Evolutionary conservation across 2,329 filamentous ascomycete species (phyloP), one percentile per base, ranked within the genome.

Genomic region (Massarina eburnea): DNA sequence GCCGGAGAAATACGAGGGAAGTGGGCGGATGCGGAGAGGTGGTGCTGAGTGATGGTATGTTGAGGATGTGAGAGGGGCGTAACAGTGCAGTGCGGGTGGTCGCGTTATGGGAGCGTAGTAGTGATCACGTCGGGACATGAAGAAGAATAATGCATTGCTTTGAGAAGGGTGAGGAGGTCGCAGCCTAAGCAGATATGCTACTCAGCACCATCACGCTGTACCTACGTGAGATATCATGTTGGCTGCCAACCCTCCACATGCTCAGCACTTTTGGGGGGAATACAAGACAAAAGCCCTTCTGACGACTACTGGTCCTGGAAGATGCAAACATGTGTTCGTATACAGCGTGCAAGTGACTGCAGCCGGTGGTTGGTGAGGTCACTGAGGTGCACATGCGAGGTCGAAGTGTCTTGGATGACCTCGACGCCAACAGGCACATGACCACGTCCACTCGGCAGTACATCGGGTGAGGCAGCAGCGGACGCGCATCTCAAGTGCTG

Each of bases 371-470:
- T 47, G 39, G 46, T 34, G 39, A n/a, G n/a, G n/a, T n/a, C n/a
- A n/a, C n/a, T n/a, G n/a, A n/a, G 45, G 39, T 51, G 55, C 62
- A 60, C 62, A 59, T 66, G 62, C 44, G 50, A 52, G 52, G 48
- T 50, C 49, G 37, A n/a, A 20, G 46, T 64, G 62, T 66, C 61
- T 64, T 64, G 54, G 52, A 61, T 64, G 62, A 66, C 61, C 55
- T 51, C 41, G 40, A 51, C 51, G 48, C 52, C 53, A 50, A 44
- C 26, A 39, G 39, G 40, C 61, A 62, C 60, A 58, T 65, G 62
- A 62, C 48, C 36, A 24, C 7, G 19, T 32, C n/a, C 20, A 24
- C 5, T 14, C 8, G 12, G 27, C 42, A 48, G 36, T 33, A 15
- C 18, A 30, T 7, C 8, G 18, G 37, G 8, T 3, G 46, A 62